Evolutionary conservation across 345 rosid genomes (phyloP).

Genomic region (Linum lewisii): DNA sequence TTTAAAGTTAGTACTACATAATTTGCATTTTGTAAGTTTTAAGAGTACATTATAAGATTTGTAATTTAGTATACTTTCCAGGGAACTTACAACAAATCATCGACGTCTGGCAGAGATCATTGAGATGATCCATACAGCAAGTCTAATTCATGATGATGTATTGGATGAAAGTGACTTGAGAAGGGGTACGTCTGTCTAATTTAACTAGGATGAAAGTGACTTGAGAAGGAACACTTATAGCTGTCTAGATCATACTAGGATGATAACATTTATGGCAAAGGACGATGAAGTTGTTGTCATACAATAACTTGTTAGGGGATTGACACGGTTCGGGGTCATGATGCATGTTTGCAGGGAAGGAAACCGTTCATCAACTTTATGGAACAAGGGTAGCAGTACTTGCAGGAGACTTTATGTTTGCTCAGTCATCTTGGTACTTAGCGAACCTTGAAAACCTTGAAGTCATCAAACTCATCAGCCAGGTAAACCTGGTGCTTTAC

Average conservation of each 20-base stretch:
- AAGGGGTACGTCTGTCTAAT: slow-evolving; percentile 47
- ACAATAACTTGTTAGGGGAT: not conserved
- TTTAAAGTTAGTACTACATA: slow-evolving; percentile 41
- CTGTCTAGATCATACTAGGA: too few species aligned
- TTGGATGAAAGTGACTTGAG: slow-evolving; percentile 86
- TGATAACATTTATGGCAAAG: too few species aligned
- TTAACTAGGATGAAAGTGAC: not conserved
- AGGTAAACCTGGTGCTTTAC: slow-evolving; percentile 31
- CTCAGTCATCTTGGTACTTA: slow-evolving; percentile 95
- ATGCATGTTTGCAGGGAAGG: slow-evolving; percentile 43
- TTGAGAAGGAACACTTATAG: slow-evolving; percentile 1
- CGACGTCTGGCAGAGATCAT: slow-evolving; percentile 91
- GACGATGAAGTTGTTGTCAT: not conserved
- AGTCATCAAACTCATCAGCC: slow-evolving; percentile 94
- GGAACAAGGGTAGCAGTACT: slow-evolving; percentile 88
- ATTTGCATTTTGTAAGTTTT: slow-evolving; percentile 1
- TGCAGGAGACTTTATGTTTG: slow-evolving; percentile 97
- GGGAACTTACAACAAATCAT: slow-evolving; percentile 77
- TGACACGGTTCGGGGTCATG: not conserved
- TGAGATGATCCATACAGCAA: slow-evolving; percentile 98
- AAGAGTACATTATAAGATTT: slow-evolving; percentile 7
- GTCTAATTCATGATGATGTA: slow-evolving; percentile 95
- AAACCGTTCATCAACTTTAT: slow-evolving; percentile 69
- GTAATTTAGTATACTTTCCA: slow-evolving; percentile 19
- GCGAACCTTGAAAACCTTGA: slow-evolving; percentile 91